Evolutionary conservation across 2,329 filamentous ascomycete species (phyloP), one percentile per base, ranked within the genome.

Genomic region (Trichoderma sp.): DNA sequence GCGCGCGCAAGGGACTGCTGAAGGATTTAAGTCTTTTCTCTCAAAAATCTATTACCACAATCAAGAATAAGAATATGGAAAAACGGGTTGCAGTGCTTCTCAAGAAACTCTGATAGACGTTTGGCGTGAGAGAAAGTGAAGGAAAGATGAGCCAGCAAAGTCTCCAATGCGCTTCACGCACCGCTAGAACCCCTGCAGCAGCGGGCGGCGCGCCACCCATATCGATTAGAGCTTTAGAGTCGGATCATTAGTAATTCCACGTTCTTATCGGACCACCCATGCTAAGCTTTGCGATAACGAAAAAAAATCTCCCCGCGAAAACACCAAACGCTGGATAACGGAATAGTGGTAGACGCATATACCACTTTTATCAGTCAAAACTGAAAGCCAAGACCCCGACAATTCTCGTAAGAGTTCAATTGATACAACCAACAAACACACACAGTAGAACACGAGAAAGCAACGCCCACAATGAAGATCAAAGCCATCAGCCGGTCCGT

Each of bases 401-500:
- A 37, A 24, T 2, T 53, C 14, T n/a, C 13, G 1, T 13, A 49
- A 31, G 33, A 16, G 3, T 14, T 35, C n/a, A 59, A 58, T 49
- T 49, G n/a, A 19, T 16, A 57, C 16, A 33, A 3, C 11, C 11
- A 4, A 35, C 33, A 35, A 35, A 5, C 33, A 58, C 14, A 3
- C 1, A n/a, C 3, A 27, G n/a, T 14, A 58, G 13, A 16, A 14
- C 21, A 11, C 16, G 1, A n/a, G n/a, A 55, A 33, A 27, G 59
- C 8, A 68, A 24, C 21, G 31, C 19, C 21, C 53, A 68, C 31
- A 10, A 83, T 83, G 87, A 89, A 88, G 81, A 87, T 89, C 75
- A 89, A 89, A 81, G 88, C 90, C 64, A 86, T 93, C 75, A 88
- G 85, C 72, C 88, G 91, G 74, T 88, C 90, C 33, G 82, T 88